A percentile compares a stretch with the other conserved stretches of the same genome.
phyloP scores from a whole-genome alignment of 202 grass and related monocot genomes.

The Dendrocalamus latiflorus region DNA sequence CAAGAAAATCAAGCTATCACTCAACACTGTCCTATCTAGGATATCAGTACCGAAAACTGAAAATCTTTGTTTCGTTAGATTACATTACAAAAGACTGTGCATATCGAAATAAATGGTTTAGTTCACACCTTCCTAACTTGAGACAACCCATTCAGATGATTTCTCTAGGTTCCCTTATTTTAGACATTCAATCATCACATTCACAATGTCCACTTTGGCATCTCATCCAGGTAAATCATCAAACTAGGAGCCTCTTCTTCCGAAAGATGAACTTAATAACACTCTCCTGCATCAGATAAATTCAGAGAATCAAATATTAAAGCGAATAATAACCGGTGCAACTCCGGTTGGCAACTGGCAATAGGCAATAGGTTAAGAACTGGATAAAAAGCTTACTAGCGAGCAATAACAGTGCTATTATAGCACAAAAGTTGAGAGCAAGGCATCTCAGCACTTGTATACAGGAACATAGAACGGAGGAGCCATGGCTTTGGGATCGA shows the following conservation, averaged over 20 bases:
- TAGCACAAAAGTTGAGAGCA: not conserved
- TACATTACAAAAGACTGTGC: not conserved
- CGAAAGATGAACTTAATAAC: not conserved
- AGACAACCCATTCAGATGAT: not conserved
- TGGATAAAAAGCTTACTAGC: not conserved
- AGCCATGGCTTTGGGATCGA: conserved; percentile 55
- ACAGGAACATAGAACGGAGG: conserved; percentile 21
- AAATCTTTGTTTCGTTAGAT: not conserved
- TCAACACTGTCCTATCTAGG: not conserved
- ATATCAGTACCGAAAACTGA: not conserved
- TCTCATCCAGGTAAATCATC: not conserved
- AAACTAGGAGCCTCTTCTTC: not conserved
- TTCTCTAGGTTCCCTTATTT: not conserved
- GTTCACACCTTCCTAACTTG: not conserved
- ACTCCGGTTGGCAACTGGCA: not conserved
- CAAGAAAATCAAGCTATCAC: not conserved
- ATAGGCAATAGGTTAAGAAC: not conserved
- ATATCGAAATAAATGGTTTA: not conserved
- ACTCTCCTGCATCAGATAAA: conserved; percentile 18
- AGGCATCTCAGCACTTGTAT: not conserved
- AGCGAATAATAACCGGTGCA: not conserved
- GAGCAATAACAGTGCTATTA: not conserved
- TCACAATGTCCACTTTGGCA: not conserved
- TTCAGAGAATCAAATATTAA: not conserved
- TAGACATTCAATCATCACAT: not conserved